Evolutionary conservation across 495 filamentous ascomycete genomes (phyloP).

Genomic region (Penicillium coffeae): DNA sequence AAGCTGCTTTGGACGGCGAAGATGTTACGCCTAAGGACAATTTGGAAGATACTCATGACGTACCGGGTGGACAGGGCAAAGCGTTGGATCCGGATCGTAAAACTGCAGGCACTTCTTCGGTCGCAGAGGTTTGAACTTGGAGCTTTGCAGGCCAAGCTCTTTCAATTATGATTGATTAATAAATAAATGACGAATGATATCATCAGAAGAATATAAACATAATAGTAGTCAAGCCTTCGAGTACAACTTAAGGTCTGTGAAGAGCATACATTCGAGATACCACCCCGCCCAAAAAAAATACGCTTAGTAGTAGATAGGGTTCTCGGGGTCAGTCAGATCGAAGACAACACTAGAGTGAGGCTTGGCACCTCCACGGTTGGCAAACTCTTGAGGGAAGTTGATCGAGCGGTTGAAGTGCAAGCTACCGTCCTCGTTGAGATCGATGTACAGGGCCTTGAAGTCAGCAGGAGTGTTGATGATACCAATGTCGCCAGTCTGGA

Average conservation of each 20-base stretch:
- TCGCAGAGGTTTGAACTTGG: conserved; percentile 3
- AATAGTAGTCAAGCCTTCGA: background rate
- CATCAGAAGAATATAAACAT: background rate
- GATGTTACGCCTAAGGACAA: conserved; percentile 10
- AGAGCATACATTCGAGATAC: background rate
- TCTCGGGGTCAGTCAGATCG: conserved; percentile 52
- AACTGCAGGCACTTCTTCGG: background rate
- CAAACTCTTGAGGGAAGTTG: conserved; percentile 51
- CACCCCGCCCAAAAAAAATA: background rate
- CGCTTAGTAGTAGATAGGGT: conserved; percentile 38
- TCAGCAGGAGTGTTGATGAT: conserved; percentile 61
- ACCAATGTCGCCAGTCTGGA: conserved; percentile 59
- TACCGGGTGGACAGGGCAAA: background rate
- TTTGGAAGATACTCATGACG: background rate
- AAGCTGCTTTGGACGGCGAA: conserved; percentile 13
- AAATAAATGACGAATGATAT: conserved; percentile 1
- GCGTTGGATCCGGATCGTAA: conserved; percentile 1
- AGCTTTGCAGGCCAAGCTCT: background rate
- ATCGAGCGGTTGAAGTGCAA: conserved; percentile 56
- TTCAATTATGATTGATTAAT: background rate
- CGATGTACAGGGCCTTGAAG: conserved; percentile 60
- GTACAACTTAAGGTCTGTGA: background rate
- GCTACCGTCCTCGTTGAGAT: conserved; percentile 51
- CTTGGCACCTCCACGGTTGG: conserved; percentile 53
- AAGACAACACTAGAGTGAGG: conserved; percentile 58